phyloP scores from a whole-genome alignment of 2,329 filamentous ascomycete species.

The Alternaria dauci region DNA sequence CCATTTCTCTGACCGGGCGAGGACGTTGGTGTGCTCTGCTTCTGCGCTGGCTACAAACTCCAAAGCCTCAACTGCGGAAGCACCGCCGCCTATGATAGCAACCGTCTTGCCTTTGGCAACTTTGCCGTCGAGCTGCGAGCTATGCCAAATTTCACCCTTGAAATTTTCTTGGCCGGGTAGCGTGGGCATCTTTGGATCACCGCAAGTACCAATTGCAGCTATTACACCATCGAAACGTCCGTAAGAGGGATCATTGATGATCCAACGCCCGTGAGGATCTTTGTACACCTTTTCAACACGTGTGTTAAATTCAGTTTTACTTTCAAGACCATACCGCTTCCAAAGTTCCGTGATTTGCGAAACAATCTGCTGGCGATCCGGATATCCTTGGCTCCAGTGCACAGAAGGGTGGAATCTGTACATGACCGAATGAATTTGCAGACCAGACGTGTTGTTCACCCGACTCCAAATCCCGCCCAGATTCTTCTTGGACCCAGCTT shows the following conservation, averaged over 20 bases:
- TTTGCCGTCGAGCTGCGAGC: conserved; percentile 76
- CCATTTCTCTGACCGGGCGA: conserved; percentile 84
- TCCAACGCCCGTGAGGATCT: conserved; percentile 74
- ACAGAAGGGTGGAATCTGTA: conserved; percentile 87
- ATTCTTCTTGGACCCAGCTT: conserved; percentile 70
- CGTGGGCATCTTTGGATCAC: conserved; percentile 75
- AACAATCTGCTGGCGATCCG: conserved; percentile 77
- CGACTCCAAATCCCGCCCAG: conserved; percentile 83
- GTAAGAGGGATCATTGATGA: conserved; percentile 75
- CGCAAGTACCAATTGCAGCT: conserved; percentile 80
- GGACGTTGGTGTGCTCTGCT: conserved; percentile 73
- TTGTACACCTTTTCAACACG: conserved; percentile 74
- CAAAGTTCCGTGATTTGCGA: conserved; percentile 75
- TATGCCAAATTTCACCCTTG: conserved; percentile 77
- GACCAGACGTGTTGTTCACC: conserved; percentile 81
- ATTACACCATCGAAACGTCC: conserved; percentile 82
- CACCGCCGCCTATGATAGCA: conserved; percentile 79
- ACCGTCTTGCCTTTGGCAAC: conserved; percentile 77
- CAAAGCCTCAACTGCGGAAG: conserved; percentile 81
- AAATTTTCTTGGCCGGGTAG: conserved; percentile 77
- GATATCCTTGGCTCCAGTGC: conserved; percentile 78
- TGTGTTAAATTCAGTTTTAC: conserved; percentile 75
- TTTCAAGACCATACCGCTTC: conserved; percentile 76
- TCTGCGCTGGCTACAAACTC: conserved; percentile 76
- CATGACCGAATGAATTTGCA: conserved; percentile 88